These are phyloP conservation scores for Mediolabrus comicus DNA, from an alignment of 108 stramenopile genomes.

Conservation along the genomic window DNA sequence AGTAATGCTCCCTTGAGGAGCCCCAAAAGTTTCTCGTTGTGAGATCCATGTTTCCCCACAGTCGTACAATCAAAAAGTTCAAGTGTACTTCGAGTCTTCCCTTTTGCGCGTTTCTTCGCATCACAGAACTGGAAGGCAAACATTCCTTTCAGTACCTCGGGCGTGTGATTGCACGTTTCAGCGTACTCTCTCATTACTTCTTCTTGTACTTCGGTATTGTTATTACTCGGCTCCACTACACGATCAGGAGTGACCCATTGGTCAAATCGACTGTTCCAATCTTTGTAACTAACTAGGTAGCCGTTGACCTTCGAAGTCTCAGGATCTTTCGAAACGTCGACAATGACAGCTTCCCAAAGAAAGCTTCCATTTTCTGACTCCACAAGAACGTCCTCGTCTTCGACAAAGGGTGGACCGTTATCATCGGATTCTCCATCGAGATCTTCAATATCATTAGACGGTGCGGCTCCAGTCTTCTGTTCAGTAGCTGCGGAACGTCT, in stretches of 20 bases:
- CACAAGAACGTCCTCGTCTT: slow-evolving; percentile 74
- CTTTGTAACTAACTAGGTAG: slow-evolving; percentile 75
- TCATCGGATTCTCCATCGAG: slow-evolving; percentile 22
- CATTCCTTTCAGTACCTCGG: slow-evolving; percentile 49
- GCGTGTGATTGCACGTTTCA: slow-evolving; percentile 32
- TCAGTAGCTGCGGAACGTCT: slow-evolving; percentile 30
- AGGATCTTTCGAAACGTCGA: slow-evolving; percentile 52
- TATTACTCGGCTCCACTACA: slow-evolving; percentile 69
- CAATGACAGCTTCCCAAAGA: slow-evolving; percentile 72
- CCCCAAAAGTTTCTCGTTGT: slow-evolving; percentile 58
- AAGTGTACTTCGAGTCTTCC: slow-evolving; percentile 38
- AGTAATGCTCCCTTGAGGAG: slow-evolving; percentile 72
- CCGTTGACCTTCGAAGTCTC: slow-evolving; percentile 47
- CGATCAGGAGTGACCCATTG: slow-evolving; percentile 75
- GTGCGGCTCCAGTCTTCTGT: not conserved
- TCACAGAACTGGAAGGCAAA: slow-evolving; percentile 52
- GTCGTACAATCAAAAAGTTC: slow-evolving; percentile 55
- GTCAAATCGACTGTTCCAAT: slow-evolving; percentile 83
- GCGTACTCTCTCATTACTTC: slow-evolving; percentile 57
- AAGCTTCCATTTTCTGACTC: slow-evolving; percentile 60
- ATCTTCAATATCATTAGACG: slow-evolving; percentile 13
- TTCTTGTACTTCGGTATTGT: slow-evolving; percentile 56
- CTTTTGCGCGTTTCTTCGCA: slow-evolving; percentile 59
- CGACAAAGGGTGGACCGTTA: slow-evolving; percentile 43
- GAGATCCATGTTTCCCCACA: slow-evolving; percentile 35